A percentile compares a stretch with the other conserved stretches of the same genome.
These are phyloP conservation scores for Alloteropsis semialata DNA, from an alignment of 176 grass and related monocot genomes.

Conservation along the genomic window DNA sequence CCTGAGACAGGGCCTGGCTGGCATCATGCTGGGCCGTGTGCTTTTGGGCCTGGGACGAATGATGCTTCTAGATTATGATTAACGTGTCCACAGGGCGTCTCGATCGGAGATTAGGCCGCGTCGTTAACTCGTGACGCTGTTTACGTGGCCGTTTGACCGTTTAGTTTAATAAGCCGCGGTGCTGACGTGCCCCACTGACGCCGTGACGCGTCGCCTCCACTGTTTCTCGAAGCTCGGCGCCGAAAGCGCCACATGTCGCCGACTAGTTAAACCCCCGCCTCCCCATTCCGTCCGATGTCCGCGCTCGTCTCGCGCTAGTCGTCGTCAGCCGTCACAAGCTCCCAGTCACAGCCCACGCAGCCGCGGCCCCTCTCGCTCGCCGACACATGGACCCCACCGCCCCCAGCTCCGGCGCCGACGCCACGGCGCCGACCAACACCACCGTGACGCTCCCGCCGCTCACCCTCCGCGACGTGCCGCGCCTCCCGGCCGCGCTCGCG, in stretches of 20 bases:
- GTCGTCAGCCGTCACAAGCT: neutral
- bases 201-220: neutral
- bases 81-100: too few relatives aligned
- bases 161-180: neutral
- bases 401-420: conserved; percentile 5
- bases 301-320: too few relatives aligned
- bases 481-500: neutral
- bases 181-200: conserved; percentile 2
- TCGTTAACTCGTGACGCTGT: neutral
- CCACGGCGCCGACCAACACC: conserved; percentile 24
- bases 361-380: neutral
- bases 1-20: too few relatives aligned
- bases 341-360: neutral
- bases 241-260: conserved; percentile 25
- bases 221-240: conserved; percentile 1
- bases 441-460: conserved; percentile 39
- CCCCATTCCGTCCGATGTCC: neutral
- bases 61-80: too few relatives aligned
- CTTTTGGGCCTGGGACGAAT: too few relatives aligned
- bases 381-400: conserved; percentile 42
- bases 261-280: neutral
- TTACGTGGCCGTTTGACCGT: neutral
- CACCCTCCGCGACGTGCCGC: conserved; percentile 49
- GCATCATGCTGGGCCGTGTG: neutral
- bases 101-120: neutral